Conservation (phyloP, 1,139 yeast genomes). For the Chernovozyma sophiae-reginae region DNA sequence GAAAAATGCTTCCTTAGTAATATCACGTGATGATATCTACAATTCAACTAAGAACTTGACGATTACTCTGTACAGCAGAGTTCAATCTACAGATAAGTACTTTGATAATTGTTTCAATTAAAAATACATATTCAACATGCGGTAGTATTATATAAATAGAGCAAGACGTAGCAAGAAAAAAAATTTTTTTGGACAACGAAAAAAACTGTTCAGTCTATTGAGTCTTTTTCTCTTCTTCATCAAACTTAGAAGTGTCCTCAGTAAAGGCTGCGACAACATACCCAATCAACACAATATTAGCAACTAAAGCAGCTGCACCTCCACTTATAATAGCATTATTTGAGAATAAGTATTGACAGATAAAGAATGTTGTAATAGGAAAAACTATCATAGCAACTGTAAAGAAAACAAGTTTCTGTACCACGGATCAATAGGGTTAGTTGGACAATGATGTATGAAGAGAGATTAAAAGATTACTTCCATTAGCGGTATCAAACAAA, state of each 20-base stretch:
- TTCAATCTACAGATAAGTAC: no score
- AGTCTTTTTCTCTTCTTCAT: slow-evolving; percentile 27
- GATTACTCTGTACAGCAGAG: no score
- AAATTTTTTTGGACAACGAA: no score
- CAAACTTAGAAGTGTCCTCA: slow-evolving; percentile 56
- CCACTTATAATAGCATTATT: slow-evolving; percentile 75
- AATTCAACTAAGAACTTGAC: no score
- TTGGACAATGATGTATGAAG: no score
- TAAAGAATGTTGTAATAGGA: slow-evolving; percentile 73
- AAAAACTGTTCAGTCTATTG: slow-evolving; percentile 8
- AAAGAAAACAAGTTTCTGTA: slow-evolving; percentile 74
- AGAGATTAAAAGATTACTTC: no score
- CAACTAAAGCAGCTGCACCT: slow-evolving; percentile 83
- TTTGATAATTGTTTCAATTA: no score
- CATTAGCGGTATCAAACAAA: neutral
- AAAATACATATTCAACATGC: no score
- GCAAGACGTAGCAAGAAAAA: no score
- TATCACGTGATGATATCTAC: no score
- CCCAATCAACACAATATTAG: slow-evolving; percentile 81
- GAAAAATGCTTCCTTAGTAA: no score
- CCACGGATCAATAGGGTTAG: slow-evolving; percentile 50
- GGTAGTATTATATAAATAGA: no score
- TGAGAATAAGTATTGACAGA: slow-evolving; percentile 49
- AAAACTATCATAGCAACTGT: slow-evolving; percentile 84
- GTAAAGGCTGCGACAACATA: slow-evolving; percentile 83